Percentiles rank a stretch among this genome's conserved stretches.
phyloP scores from a whole-genome alignment of 108 stramenopile species.

The Cylindrotheca closterium region DNA sequence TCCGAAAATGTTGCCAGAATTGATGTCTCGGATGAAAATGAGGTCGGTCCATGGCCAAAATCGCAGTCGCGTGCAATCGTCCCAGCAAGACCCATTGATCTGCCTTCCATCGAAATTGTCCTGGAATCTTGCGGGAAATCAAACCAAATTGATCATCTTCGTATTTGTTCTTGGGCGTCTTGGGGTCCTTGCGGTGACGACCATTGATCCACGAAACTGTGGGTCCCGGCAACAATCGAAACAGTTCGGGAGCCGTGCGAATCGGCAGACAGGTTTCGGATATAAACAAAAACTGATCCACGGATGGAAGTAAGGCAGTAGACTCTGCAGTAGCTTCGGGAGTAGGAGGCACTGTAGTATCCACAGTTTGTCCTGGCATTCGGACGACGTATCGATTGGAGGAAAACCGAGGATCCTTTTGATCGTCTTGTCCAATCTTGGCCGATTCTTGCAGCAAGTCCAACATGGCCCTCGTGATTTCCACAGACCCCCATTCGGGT shows the following conservation, averaged over 20 bases:
- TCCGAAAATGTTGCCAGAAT: slow-evolving; percentile 71
- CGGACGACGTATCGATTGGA: slow-evolving; percentile 35
- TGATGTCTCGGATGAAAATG: slow-evolving; percentile 41
- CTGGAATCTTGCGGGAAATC: slow-evolving; percentile 61
- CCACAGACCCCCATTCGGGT: slow-evolving; percentile 91
- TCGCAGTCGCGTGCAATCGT: slow-evolving; percentile 55
- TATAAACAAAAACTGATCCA: slow-evolving; percentile 80
- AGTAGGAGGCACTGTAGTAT: slow-evolving; percentile 3
- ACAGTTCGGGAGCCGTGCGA: slow-evolving; percentile 56
- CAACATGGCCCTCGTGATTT: slow-evolving; percentile 89
- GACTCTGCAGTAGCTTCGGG: slow-evolving; percentile 25
- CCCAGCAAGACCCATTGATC: slow-evolving; percentile 86
- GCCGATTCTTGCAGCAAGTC: slow-evolving; percentile 74
- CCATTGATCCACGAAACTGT: slow-evolving; percentile 72
- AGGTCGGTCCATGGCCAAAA: slow-evolving; percentile 48
- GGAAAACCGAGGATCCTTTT: slow-evolving; percentile 41
- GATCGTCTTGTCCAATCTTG: slow-evolving; percentile 51
- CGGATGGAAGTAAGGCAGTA: slow-evolving; percentile 41
- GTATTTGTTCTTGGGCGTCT: slow-evolving; percentile 83
- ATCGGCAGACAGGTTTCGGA: slow-evolving; percentile 89
- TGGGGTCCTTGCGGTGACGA: slow-evolving; percentile 43
- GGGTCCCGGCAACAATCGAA: slow-evolving; percentile 7
- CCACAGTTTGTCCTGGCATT: background rate
- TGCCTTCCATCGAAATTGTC: slow-evolving; percentile 81
- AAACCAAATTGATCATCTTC: slow-evolving; percentile 83